phyloP scores from a whole-genome alignment of 352 stramenopile genomes.

The Thraustochytrium sp. region DNA sequence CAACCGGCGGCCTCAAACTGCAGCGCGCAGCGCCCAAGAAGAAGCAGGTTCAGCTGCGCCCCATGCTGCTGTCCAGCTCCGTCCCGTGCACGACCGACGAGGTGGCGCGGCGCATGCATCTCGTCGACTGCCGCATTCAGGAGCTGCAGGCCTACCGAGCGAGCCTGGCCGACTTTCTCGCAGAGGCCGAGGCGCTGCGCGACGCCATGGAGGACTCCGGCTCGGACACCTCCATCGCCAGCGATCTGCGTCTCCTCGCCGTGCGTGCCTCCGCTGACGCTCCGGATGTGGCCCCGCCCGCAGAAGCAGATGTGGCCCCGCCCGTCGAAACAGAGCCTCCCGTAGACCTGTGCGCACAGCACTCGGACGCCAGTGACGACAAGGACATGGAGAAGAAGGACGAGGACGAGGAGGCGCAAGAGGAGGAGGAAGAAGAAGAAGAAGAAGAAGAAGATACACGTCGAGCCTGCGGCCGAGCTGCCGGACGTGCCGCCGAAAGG shows the following conservation, averaged over 20 bases:
- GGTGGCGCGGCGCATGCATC: not conserved
- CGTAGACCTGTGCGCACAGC: not conserved
- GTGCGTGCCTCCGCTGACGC: not conserved
- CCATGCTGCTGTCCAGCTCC: not conserved
- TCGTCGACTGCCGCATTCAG: not conserved
- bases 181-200: not conserved
- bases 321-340: not conserved
- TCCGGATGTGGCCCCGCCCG: not conserved
- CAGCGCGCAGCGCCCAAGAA: too few species aligned
- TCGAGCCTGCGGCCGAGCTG: not conserved
- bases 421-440: not conserved
- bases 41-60: not conserved
- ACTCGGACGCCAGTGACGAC: not conserved
- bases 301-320: not conserved
- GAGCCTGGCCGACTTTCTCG: not conserved
- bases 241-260: not conserved
- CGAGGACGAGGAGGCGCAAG: not conserved
- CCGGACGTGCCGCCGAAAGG: not conserved
- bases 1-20: not conserved
- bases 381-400: not conserved
- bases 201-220: not conserved
- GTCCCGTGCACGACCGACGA: not conserved
- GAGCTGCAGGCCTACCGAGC: not conserved
- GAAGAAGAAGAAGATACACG: not conserved
- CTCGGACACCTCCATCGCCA: not conserved